Evolutionary conservation across 108 stramenopile genomes (phyloP).

Genomic region (Chaetoceros muelleri): DNA sequence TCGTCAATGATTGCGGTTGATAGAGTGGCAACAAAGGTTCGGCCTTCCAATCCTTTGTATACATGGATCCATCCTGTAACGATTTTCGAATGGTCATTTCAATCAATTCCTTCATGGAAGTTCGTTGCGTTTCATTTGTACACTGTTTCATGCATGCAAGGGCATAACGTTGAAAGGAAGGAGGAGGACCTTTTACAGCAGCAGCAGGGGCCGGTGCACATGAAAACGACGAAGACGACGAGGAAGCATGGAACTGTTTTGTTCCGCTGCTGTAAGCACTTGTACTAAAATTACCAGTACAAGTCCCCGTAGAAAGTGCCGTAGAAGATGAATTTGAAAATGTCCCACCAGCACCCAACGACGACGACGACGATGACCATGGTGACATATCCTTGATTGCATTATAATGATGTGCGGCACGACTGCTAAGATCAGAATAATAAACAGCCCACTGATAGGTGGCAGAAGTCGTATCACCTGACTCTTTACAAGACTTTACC

Average conservation of each 20-base stretch:
- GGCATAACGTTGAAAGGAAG: constrained; percentile 19
- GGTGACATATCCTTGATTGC: neutral
- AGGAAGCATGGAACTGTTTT: no score
- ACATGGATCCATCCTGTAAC: constrained; percentile 20
- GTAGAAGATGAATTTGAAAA: no score
- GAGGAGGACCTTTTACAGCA: constrained; percentile 3
- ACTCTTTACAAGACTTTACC: neutral
- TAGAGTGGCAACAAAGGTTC: constrained; percentile 17
- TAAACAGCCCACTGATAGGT: neutral
- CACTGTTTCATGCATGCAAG: constrained; percentile 23
- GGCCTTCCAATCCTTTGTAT: constrained; percentile 25
- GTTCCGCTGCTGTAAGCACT: no score
- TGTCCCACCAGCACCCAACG: neutral
- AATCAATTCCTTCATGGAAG: constrained; percentile 15
- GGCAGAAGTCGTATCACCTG: neutral
- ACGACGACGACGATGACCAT: neutral
- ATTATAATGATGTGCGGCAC: neutral
- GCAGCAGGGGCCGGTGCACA: neutral
- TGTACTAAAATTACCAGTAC: no score
- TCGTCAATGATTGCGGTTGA: no score
- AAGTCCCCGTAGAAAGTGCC: no score
- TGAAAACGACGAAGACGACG: neutral
- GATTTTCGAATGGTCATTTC: constrained; percentile 19
- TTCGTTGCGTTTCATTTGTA: constrained; percentile 11
- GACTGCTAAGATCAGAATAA: neutral